Base-by-base conservation (phyloP, 257 asterid genomes). In the Fraxinus excelsior region DNA sequence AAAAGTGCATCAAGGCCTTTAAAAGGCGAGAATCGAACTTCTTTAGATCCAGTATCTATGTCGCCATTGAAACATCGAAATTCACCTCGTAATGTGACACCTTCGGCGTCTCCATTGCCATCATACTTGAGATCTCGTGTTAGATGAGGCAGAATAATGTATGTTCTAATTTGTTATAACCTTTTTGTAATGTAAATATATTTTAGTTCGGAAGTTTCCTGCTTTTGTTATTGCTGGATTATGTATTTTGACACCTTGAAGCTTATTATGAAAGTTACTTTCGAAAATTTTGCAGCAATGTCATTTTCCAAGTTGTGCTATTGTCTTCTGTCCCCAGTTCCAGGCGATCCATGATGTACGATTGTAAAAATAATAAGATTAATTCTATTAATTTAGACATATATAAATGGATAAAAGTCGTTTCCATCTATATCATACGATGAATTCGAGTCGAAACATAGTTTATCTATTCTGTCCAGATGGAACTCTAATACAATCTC, bases 71-170 rank as follows among this genome's bases (percentile, higher is more conserved):
- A 77, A 53, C 87, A 80, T 38, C 85, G 70, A 7, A 88, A 71
- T 25, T 86, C 91, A 0, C 88, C 92, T 40, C 67, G 80, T 88
- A 83, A 82, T 70, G 38, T 65, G 82, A 83, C 86, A 28, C 88
- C 89, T 0, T 65, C 78, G 82, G 94, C 87, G 9, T 93, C 96
- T 7, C 92, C 94, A 3, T 68, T 83, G 80, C 91, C 91, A 16
- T 78, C 86, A 0, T 81, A 74, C 35, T 85, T 87, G 34, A 89
- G 86, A 81, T 72, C 91, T 0, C 86, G 88, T 5, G 85, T 72
- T 23, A 77, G 87, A 74, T 91, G 87, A 92, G 77, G 79, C 62
- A 23, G 62, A 42, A 53, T 29, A 38, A 44, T 26, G 66, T 76
- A n/a, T 67, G 32, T 58, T 65, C 49, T 69, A 70, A 34, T 69